Base-by-base conservation (phyloP, 202 grass and related monocot species). In the Thinopyrum obtusiflorum region DNA sequence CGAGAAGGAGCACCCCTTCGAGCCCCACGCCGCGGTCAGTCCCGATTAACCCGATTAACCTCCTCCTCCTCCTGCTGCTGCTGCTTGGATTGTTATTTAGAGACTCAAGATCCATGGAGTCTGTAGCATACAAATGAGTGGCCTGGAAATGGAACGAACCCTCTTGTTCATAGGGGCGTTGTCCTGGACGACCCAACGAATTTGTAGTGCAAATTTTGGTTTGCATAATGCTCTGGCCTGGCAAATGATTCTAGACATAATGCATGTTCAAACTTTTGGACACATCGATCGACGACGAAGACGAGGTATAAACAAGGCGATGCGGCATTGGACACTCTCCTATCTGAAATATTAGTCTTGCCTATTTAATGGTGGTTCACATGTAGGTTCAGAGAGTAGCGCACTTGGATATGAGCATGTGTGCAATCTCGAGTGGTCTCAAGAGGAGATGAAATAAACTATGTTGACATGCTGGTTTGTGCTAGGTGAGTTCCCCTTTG, bases 1-100 rank as follows among this genome's bases (percentile, higher is more conserved):
- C 21, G 97, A 94, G 88, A 93, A 97, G 78, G 97, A 99, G 12
- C 97, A 99, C 77, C 92, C 90, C 21, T 99, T 91, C 62, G 97
- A 99, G 65, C 91, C 93, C 24, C 91, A 90, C 76, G 83, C 88
- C 14, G 93, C 93, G 47, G 93, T 97, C 68, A 86, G 91, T 68
- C 7, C n/a, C 11, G 29, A 31, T 31, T 31, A 31, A 3, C 13
- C 26, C 55, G 29, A 57, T 14, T 12, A 9, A 9, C 37, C 65
- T 40, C 47, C 21, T 9, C 61, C 78, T 7, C 11, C 14, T 60
- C 49, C 55, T 37, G 35, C 20, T 11, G 47, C 14, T 44, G 11
- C 0, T 65, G 3, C 44, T 60, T 63, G 6, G 26, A 32, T 67
- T 65, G 11, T 53, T 82, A n/a, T 20, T 6, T 59, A 37, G 2